Percentiles rank a stretch among this genome's conserved stretches.
Evolutionary conservation across 2,329 filamentous ascomycete genomes (phyloP).

Genomic region (Paecilomyces sp.): DNA sequence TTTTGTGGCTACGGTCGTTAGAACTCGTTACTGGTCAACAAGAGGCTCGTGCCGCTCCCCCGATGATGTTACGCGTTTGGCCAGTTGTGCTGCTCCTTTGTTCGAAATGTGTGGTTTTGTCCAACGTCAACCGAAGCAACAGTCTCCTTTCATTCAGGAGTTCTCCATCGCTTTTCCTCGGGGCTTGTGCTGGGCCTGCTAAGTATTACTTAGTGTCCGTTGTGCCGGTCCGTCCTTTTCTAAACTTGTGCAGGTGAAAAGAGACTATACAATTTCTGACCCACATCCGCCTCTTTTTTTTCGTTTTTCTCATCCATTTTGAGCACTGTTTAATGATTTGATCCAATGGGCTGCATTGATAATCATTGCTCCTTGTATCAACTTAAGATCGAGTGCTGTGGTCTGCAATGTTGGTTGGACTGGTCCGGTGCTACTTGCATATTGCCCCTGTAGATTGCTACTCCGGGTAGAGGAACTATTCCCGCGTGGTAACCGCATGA

Average conservation of each 20-base stretch:
- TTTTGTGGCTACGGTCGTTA: neutral
- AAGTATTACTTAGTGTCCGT: neutral
- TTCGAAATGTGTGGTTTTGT: neutral
- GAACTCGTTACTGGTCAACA: neutral
- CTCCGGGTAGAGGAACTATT: neutral
- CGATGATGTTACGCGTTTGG: neutral
- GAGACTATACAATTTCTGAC: neutral
- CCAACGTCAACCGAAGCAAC: neutral
- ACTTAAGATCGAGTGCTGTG: neutral
- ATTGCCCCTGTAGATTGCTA: neutral
- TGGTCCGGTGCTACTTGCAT: neutral
- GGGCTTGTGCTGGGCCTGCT: neutral
- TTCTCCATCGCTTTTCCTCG: neutral
- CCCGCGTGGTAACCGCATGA: neutral
- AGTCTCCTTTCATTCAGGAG: neutral
- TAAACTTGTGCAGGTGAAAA: neutral
- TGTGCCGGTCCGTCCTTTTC: neutral
- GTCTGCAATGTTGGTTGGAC: neutral
- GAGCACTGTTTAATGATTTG: neutral
- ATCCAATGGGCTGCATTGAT: neutral
- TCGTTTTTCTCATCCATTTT: neutral
- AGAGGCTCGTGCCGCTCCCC: neutral
- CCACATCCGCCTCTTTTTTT: neutral
- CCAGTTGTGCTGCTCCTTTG: neutral
- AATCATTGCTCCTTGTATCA: neutral